These are phyloP conservation scores for Debaryomyces psychrophilus DNA, from an alignment of 1,139 yeast genomes.

Conservation along the genomic window DNA sequence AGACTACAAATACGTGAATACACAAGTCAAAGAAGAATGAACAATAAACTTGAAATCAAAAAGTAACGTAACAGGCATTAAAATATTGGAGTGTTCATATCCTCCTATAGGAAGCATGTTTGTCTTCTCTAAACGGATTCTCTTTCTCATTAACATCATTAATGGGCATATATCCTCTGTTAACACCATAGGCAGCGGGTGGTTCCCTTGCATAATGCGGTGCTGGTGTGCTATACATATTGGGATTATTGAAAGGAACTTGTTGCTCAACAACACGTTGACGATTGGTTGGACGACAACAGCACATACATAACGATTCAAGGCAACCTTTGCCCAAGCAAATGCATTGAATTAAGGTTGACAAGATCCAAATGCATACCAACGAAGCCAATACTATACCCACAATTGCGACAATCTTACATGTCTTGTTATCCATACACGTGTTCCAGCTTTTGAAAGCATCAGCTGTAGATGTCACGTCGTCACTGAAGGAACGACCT, in stretches of 20 bases:
- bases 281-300: conserved; percentile 36
- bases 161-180: conserved; percentile 18
- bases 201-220: conserved; percentile 19
- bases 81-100: not conserved
- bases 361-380: conserved; percentile 45
- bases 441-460: conserved; percentile 73
- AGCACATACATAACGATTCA: conserved; percentile 52
- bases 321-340: conserved; percentile 50
- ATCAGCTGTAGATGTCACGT: conserved; percentile 48
- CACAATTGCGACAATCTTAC: conserved; percentile 80
- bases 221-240: conserved; percentile 41
- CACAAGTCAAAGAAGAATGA: not conserved
- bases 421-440: conserved; percentile 75
- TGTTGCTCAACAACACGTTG: conserved; percentile 18
- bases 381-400: conserved; percentile 62
- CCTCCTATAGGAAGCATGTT: conserved; percentile 4
- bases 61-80: not conserved
- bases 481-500: conserved; percentile 15
- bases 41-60: not conserved
- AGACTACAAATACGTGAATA: too few species aligned
- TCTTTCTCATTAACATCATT: conserved; percentile 12
- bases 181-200: conserved; percentile 15
- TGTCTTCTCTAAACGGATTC: conserved; percentile 19
- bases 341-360: conserved; percentile 45
- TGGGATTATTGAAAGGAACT: conserved; percentile 34